Evolutionary conservation across 441 rosid genomes (phyloP), one percentile per base, ranked within the genome.

Genomic region (Populus tomentosa): DNA sequence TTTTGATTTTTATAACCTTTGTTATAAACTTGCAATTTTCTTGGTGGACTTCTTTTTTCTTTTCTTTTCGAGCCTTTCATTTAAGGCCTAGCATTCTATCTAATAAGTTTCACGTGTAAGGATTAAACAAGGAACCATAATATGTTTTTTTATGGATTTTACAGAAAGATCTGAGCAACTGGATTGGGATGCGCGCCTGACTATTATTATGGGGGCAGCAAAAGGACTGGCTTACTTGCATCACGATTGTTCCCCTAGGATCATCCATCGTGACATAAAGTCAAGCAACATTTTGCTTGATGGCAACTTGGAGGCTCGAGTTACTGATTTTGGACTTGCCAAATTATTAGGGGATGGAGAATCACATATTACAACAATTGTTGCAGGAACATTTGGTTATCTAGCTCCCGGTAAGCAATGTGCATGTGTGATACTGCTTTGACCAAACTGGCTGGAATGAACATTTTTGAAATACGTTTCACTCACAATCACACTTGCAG

Each of bases 371-470:
- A 96, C 99, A 36, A 96, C 98, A 81, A 90, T 94, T 82, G 99
- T 96, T 84, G 99, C 97, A 3, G 98, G 99, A 81, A 96, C 99
- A 80, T 96, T 96, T 81, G 99, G 99, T 73, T 94, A 96, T 85
- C 81, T 94, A 71, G 99, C 99, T 82, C 98, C 99, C 72, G 99
- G 99, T 96, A 85, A 78, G 90, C 77, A 71, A 36, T 69, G 56
- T 76, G 23, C 69, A 35, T 64, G 20, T 69, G 24, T 42, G 69
- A 7, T 72, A 38, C 65, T 73, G 40, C 23, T 67, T 76, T 65
- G 32, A 24, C 63, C 23, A 66, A 67, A 73, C 24, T 68, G 21
- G 64, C 30, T 33, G 30, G 40, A 53, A 75, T 42, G 13, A 3
- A 42, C 14, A 42, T 30, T 42, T 42, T 63, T 24, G 5, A 63